Conservation (phyloP, 768 basidiomycete species). For the Leccinum obscurum region DNA sequence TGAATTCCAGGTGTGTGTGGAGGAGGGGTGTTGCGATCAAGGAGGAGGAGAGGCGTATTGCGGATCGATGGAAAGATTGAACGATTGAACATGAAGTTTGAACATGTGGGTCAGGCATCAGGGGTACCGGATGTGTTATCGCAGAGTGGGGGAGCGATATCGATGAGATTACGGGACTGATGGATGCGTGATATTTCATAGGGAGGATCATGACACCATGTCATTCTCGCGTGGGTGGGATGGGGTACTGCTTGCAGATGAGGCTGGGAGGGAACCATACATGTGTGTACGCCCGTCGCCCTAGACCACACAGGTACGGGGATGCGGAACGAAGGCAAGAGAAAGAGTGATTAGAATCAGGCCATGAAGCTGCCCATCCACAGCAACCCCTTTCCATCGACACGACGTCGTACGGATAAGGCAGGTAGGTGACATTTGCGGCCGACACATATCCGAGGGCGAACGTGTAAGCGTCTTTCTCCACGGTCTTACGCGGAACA, state of each 20-base stretch:
- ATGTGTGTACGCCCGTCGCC: conserved; percentile 2
- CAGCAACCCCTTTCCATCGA: conserved; percentile 24
- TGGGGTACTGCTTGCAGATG: background rate
- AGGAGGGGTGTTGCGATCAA: conserved; percentile 12
- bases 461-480: background rate
- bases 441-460: background rate
- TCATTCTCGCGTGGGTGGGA: conserved; percentile 6
- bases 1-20: conserved; percentile 3
- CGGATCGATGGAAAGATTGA: conserved; percentile 17
- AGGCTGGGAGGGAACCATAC: background rate
- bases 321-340: conserved; percentile 13
- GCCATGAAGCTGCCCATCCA: conserved; percentile 14
- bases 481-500: conserved; percentile 10
- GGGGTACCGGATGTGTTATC: background rate
- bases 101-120: background rate
- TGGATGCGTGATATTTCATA: background rate
- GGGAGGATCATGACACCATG: conserved; percentile 15
- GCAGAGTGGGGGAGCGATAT: conserved; percentile 10
- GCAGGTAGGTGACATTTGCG: conserved; percentile 5
- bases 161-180: conserved; percentile 21
- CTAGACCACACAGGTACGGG: conserved; percentile 19
- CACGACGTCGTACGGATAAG: conserved; percentile 16
- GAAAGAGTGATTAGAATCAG: conserved; percentile 1
- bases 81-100: background rate
- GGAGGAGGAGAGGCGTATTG: conserved; percentile 5